phyloP scores from a whole-genome alignment of 257 asterid species.

The Gentiana macrophylla region DNA sequence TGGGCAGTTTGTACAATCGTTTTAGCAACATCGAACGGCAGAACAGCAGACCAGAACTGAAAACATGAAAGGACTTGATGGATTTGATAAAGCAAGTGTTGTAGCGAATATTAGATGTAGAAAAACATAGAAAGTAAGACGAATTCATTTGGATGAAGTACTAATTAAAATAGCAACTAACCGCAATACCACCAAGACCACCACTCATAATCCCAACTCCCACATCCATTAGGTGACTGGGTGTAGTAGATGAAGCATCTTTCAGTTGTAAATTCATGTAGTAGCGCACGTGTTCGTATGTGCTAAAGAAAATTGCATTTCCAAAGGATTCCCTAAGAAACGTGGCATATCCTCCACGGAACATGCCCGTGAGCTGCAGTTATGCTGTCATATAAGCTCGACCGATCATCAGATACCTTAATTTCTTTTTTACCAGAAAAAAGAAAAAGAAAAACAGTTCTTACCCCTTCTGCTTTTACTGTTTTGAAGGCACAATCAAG shows the following conservation, averaged over 20 bases:
- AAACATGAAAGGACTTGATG: conserved; percentile 4
- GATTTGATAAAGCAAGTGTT: too few species aligned
- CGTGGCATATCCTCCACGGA: conserved; percentile 74
- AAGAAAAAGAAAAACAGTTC: conserved; percentile 16
- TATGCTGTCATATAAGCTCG: conserved; percentile 26
- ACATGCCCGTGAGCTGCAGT: conserved; percentile 69
- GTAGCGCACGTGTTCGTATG: conserved; percentile 72
- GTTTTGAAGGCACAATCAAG: conserved; percentile 80
- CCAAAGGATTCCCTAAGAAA: conserved; percentile 71
- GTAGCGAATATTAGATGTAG: not conserved
- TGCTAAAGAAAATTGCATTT: conserved; percentile 74
- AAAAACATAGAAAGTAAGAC: conserved; percentile 2
- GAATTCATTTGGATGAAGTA: not conserved
- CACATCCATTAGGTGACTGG: conserved; percentile 47
- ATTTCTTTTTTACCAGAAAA: not conserved
- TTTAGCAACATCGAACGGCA: conserved; percentile 87
- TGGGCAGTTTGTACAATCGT: conserved; percentile 73
- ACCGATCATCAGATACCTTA: conserved; percentile 9
- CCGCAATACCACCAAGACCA: conserved; percentile 78
- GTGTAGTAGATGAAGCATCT: conserved; percentile 42
- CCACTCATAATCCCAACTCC: conserved; percentile 83
- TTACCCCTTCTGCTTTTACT: conserved; percentile 71
- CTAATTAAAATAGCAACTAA: conserved; percentile 23
- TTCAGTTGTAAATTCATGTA: conserved; percentile 52
- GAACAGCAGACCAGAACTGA: conserved; percentile 54